Base-by-base conservation (phyloP, 257 asterid species). In the Parsonsia alboflavescens region DNA sequence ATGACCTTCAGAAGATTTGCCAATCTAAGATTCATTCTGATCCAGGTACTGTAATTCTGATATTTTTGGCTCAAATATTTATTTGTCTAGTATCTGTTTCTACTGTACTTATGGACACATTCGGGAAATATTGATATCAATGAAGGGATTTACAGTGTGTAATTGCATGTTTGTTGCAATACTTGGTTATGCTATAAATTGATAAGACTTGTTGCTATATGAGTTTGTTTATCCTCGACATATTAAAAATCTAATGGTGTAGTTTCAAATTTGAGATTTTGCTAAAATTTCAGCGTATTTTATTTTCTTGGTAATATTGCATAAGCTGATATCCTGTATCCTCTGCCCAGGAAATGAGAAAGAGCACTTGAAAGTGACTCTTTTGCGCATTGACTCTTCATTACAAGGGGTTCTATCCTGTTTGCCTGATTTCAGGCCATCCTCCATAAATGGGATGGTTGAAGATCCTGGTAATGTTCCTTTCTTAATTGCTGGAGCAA, bases 351-450 rank as follows among this genome's bases (percentile, higher is more conserved):
- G 96, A 76, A 84, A 81, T 74, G 98, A 90, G 92, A 95, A 95
- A 87, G 98, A 92, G 79, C 99, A 95, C 90, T 82, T 95, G 85
- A 95, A 95, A 87, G 98, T 95, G 94, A 90, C 98, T 79, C 98
- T 95, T 82, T 87, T 95, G 78, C 99, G 99, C 74, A 85, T 95
- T 78, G 96, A 92, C 87, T 95, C 99, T 69, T 89, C 99, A 72
- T 84, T 95, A 75, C 99, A 92, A 86, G 99, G 99, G 70, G 96
- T 87, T 86, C 82, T 89, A 77, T 90, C 98, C 65, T 95, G 99
- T 84, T 91, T 95, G 84, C 99, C 99, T 75, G 99, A 95, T 86
- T 95, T 95, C 87, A 86, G 84, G 85, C 98, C 93, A 66, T 85
- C 97, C 84, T 80, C 80, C 82, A 83, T 80, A 85, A 88, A 85